Evolutionary conservation across 2,329 filamentous ascomycete genomes (phyloP).

Genomic region (Venturia oleaginea): DNA sequence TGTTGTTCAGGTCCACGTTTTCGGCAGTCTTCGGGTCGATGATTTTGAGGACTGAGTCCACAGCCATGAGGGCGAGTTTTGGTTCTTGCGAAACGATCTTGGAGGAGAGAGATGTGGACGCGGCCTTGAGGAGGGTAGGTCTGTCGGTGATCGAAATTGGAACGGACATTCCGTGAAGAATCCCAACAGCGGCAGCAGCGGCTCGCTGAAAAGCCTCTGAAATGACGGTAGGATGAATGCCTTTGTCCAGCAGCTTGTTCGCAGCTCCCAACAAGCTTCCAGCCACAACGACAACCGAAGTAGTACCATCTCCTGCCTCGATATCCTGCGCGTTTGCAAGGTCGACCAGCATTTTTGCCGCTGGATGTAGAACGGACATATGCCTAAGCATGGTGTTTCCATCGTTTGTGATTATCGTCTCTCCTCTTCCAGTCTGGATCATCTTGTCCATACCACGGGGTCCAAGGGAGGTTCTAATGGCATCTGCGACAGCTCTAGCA

Average conservation of each 20-base stretch:
- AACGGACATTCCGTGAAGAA: conserved; percentile 91
- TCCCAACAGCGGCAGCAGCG: conserved; percentile 75
- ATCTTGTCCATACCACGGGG: conserved; percentile 99
- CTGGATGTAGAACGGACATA: conserved; percentile 99
- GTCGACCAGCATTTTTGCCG: conserved; percentile 98
- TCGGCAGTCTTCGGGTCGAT: conserved; percentile 94
- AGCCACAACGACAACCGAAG: conserved; percentile 94
- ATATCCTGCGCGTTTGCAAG: conserved; percentile 95
- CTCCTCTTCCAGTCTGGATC: conserved; percentile 94
- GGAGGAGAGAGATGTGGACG: conserved; percentile 91
- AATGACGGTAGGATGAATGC: conserved; percentile 93
- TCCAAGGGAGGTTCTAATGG: conserved; percentile 90
- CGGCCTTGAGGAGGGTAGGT: conserved; percentile 84
- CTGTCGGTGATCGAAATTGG: conserved; percentile 85
- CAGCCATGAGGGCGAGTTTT: conserved; percentile 93
- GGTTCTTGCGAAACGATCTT: conserved; percentile 99
- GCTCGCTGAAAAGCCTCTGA: conserved; percentile 96
- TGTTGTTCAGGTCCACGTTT: conserved; percentile 94
- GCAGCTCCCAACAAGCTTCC: conserved; percentile 90
- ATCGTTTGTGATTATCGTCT: conserved; percentile 99
- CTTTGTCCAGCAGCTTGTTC: conserved; percentile 81
- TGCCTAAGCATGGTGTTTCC: conserved; percentile 98
- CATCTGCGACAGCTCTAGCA: conserved; percentile 94
- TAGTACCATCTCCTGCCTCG: conserved; percentile 95
- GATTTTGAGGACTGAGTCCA: conserved; percentile 90